Percentiles rank a stretch among this genome's conserved stretches.
These are phyloP conservation scores for Dictyostelium firmibasis DNA, from an alignment of 78 protist genomes.

Conservation along the genomic window DNA sequence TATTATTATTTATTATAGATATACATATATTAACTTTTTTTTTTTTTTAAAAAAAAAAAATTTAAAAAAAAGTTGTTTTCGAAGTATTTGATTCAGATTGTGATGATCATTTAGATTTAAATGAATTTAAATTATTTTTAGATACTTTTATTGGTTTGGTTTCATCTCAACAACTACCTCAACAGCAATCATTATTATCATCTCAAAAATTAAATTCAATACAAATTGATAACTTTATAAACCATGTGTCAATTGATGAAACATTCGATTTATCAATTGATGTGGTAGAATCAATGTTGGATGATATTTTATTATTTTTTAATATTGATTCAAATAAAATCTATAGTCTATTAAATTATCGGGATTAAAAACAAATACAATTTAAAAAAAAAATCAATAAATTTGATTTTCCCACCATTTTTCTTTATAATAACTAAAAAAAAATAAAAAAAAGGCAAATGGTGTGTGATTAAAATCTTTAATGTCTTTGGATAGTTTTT, in stretches of 20 bases:
- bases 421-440: no score
- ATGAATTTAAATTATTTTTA: constrained; percentile 5
- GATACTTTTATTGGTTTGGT: neutral
- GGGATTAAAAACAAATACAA: neutral
- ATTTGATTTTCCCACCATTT: neutral
- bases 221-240: neutral
- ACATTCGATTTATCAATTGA: neutral
- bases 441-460: neutral
- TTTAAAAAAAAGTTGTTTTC: neutral
- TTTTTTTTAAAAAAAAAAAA: neutral
- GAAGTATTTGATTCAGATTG: neutral
- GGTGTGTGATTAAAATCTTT: neutral
- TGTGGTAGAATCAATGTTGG: neutral
- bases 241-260: neutral
- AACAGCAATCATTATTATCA: neutral
- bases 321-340: neutral
- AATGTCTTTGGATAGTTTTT: no score
- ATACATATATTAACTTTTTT: neutral
- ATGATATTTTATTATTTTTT: neutral
- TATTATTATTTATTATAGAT: neutral
- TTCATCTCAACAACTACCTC: neutral
- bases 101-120: neutral
- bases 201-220: neutral
- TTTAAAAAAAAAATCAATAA: neutral
- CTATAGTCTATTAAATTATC: neutral